phyloP scores from a whole-genome alignment of 805 yeast species.

The Blastobotrys mokoenaii region DNA sequence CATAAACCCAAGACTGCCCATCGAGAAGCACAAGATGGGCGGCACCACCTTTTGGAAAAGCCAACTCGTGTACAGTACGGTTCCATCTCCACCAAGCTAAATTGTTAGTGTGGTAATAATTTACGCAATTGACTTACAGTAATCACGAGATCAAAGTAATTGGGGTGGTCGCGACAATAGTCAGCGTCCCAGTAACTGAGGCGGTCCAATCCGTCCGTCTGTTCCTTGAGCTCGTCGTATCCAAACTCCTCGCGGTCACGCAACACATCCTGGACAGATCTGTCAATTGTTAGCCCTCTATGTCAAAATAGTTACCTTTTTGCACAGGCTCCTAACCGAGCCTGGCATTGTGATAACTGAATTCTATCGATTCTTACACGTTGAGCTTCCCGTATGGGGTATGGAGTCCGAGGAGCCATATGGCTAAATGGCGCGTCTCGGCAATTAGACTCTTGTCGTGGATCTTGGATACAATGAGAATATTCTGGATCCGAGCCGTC shows the following conservation, averaged over 20 bases:
- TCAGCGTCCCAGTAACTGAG: slow-evolving; percentile 65
- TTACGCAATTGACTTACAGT: slow-evolving; percentile 36
- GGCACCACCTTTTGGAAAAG: slow-evolving; percentile 82
- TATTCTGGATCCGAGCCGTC: slow-evolving; percentile 9
- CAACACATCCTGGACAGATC: slow-evolving; percentile 65
- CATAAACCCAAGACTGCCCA: slow-evolving; percentile 89
- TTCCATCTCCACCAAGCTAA: slow-evolving; percentile 96
- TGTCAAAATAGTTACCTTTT: too few relatives aligned
- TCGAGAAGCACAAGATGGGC: slow-evolving; percentile 79
- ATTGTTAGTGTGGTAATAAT: slow-evolving; percentile 36
- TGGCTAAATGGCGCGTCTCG: slow-evolving; percentile 19
- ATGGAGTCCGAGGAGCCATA: slow-evolving; percentile 16
- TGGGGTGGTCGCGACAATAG: slow-evolving; percentile 37
- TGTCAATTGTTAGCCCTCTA: too few relatives aligned
- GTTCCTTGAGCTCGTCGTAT: slow-evolving; percentile 44
- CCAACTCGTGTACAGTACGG: slow-evolving; percentile 82
- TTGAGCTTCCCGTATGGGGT: slow-evolving; percentile 27
- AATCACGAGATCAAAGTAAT: slow-evolving; percentile 36
- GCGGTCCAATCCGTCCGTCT: slow-evolving; percentile 31
- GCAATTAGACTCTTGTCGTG: slow-evolving; percentile 16
- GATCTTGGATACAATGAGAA: slow-evolving; percentile 22
- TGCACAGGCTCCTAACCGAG: slow-evolving; percentile 34
- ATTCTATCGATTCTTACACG: too few relatives aligned
- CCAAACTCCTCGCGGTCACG: slow-evolving; percentile 56
- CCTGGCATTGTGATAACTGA: not conserved